Percentiles rank a stretch among this genome's conserved stretches.
Conservation (phyloP, 2,329 filamentous ascomycete species). For the Escovopsis weberi region DNA sequence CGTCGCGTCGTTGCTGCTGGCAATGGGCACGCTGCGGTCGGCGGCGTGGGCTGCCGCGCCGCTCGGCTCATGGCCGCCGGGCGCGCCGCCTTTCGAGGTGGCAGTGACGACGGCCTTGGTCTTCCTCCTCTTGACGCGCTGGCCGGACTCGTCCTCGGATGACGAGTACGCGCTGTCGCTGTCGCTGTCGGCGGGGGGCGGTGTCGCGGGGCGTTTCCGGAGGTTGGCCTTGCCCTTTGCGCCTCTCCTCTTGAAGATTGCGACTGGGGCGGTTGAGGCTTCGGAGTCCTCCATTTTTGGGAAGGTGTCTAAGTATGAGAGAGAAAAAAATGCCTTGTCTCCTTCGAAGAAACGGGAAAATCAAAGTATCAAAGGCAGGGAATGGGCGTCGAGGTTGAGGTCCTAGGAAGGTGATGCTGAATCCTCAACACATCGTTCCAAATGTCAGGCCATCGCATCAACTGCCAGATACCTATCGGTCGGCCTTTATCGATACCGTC, state of each 20-base stretch:
- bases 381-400: too few species aligned
- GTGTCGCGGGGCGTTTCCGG: constrained; percentile 68
- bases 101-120: constrained; percentile 52
- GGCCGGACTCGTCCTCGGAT: constrained; percentile 63
- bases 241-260: constrained; percentile 75
- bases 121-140: constrained; percentile 63
- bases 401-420: too few species aligned
- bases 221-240: constrained; percentile 63
- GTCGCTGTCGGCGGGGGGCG: constrained; percentile 50
- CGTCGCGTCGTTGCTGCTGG: constrained; percentile 70
- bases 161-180: constrained; percentile 53
- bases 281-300: background rate
- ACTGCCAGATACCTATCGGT: background rate
- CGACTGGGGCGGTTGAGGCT: constrained; percentile 29
- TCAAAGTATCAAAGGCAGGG: too few species aligned
- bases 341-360: too few species aligned
- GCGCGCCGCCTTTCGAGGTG: constrained; percentile 35
- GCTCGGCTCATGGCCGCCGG: constrained; percentile 23
- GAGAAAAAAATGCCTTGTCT: too few species aligned
- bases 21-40: constrained; percentile 47
- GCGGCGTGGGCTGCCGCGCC: constrained; percentile 45
- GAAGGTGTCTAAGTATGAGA: too few species aligned
- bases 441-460: too few species aligned
- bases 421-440: too few species aligned
- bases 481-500: too few species aligned